Evolutionary conservation across 2,329 filamentous ascomycete genomes (phyloP).

Genomic region (Teratosphaeriaceae sp.): DNA sequence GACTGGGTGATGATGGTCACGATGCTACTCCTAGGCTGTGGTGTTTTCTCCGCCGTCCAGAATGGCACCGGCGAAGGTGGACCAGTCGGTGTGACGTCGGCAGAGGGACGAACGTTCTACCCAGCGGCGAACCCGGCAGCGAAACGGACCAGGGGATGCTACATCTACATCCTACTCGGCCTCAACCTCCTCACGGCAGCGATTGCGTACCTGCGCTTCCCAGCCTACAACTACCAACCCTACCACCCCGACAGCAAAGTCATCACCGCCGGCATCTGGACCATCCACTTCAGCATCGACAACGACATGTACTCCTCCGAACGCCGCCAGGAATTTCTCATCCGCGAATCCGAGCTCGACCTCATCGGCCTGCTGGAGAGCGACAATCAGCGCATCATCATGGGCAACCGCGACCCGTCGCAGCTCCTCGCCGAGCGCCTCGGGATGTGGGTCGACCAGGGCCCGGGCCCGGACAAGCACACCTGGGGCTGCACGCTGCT

Average conservation of each 20-base stretch:
- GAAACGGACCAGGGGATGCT: conserved; percentile 56
- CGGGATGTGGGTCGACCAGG: conserved; percentile 98
- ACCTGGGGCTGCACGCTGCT: conserved; percentile 92
- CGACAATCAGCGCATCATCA: conserved; percentile 95
- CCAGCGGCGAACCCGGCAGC: conserved; percentile 39
- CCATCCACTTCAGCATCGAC: conserved; percentile 94
- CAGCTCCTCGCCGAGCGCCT: conserved; percentile 93
- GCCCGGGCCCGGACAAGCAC: conserved; percentile 96
- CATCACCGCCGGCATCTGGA: conserved; percentile 95
- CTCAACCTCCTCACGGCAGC: conserved; percentile 76
- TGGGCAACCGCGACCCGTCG: conserved; percentile 96
- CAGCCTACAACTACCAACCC: conserved; percentile 81
- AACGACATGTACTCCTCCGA: conserved; percentile 99
- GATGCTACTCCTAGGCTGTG: conserved; percentile 78
- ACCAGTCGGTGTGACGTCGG: background rate
- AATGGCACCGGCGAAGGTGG: conserved; percentile 32
- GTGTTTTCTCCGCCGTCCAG: conserved; percentile 63
- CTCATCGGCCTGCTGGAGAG: conserved; percentile 91
- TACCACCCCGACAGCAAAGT: conserved; percentile 84
- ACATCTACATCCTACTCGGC: conserved; percentile 62
- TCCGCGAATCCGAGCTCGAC: conserved; percentile 85
- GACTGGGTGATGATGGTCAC: conserved; percentile 90
- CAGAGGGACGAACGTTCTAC: conserved; percentile 17
- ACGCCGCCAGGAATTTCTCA: conserved; percentile 69
- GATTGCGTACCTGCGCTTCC: conserved; percentile 84